These are phyloP conservation scores for Venturia carpophila DNA, from an alignment of 2,329 filamentous ascomycete species.

Conservation along the genomic window DNA sequence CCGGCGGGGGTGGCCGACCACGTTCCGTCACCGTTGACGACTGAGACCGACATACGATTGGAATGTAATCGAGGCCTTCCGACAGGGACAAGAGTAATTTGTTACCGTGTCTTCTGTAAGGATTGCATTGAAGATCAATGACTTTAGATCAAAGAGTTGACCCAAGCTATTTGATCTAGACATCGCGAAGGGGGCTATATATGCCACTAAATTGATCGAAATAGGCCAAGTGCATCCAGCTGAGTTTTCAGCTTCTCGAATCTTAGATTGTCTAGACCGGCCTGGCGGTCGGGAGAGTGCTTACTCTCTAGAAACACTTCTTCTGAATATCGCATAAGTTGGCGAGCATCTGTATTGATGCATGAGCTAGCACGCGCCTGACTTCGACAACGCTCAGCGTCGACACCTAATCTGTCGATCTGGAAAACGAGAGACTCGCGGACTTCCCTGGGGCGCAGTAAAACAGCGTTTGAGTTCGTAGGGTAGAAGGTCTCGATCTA, in stretches of 20 bases:
- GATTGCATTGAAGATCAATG: neutral
- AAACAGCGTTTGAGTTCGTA: too few relatives aligned
- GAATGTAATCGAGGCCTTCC: neutral
- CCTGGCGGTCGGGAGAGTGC: neutral
- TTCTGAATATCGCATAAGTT: neutral
- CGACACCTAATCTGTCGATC: neutral
- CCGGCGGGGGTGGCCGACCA: neutral
- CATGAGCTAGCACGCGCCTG: neutral
- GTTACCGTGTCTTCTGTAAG: neutral
- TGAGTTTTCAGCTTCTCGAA: neutral
- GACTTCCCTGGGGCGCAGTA: too few relatives aligned
- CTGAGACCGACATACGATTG: neutral
- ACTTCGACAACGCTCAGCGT: neutral
- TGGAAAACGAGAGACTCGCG: too few relatives aligned
- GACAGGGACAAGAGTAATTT: neutral
- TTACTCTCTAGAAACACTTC: neutral
- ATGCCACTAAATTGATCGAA: neutral
- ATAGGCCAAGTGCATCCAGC: neutral
- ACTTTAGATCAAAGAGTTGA: neutral
- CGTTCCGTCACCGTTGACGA: neutral
- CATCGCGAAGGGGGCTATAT: neutral
- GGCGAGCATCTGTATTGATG: neutral
- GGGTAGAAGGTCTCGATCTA: too few relatives aligned
- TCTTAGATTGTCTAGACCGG: neutral
- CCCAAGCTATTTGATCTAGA: neutral